Evolutionary conservation across 2,329 filamentous ascomycete genomes (phyloP).

Genomic region (Aspergillus quadricinctus): DNA sequence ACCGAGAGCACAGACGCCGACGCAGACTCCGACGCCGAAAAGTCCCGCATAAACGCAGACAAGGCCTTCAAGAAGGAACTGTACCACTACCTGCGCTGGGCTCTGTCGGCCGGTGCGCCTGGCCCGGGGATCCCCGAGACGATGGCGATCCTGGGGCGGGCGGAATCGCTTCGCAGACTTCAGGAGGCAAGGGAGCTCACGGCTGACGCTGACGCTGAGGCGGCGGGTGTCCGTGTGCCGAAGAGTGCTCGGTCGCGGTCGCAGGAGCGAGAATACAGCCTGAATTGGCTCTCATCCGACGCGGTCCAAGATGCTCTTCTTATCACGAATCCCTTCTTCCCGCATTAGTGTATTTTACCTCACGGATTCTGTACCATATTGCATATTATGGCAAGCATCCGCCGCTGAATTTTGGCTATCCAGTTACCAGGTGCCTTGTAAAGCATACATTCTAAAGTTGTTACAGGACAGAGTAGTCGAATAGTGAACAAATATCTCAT

Average conservation of each 20-base stretch:
- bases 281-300: conserved; percentile 36
- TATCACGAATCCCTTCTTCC: not conserved
- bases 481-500: conserved; percentile 6
- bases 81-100: conserved; percentile 55
- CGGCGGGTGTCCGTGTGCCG: conserved; percentile 1
- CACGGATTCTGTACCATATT: not conserved
- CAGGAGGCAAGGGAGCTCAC: conserved; percentile 36
- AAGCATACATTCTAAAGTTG: not conserved
- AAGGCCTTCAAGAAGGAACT: conserved; percentile 44
- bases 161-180: conserved; percentile 47
- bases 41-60: conserved; percentile 17
- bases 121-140: conserved; percentile 52
- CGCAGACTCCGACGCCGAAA: conserved; percentile 22
- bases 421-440: not conserved
- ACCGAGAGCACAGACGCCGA: conserved; percentile 18
- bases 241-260: not conserved
- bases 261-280: conserved; percentile 17
- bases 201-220: conserved; percentile 1
- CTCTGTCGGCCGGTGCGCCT: conserved; percentile 48
- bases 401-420: not conserved
- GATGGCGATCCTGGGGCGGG: conserved; percentile 53
- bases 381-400: not conserved
- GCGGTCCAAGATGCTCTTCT: not conserved
- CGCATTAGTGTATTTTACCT: not conserved
- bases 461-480: not conserved